These are phyloP conservation scores for Cyclotella cryptica DNA, from an alignment of 108 stramenopile species.

Conservation along the genomic window DNA sequence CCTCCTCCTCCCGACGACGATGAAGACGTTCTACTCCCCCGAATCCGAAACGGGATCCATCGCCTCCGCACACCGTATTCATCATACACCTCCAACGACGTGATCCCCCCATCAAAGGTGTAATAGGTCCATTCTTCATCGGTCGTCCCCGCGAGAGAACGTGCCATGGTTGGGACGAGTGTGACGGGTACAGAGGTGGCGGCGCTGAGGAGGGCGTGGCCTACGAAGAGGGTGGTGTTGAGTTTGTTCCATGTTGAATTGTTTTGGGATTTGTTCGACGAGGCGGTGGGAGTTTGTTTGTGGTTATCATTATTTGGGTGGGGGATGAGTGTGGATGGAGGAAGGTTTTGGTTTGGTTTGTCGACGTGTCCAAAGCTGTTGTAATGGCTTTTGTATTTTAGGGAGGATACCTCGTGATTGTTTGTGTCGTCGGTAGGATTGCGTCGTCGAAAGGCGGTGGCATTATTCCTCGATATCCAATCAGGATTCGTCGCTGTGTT, in stretches of 20 bases:
- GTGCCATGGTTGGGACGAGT: slow-evolving; percentile 68
- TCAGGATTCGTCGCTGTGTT: not conserved
- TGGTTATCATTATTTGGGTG: too few species aligned
- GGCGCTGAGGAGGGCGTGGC: slow-evolving; percentile 63
- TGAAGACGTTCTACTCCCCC: slow-evolving; percentile 31
- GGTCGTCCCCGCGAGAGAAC: slow-evolving; percentile 35
- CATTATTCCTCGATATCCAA: not conserved
- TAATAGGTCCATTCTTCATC: slow-evolving; percentile 37
- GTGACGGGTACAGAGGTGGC: slow-evolving; percentile 70
- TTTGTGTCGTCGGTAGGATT: not conserved
- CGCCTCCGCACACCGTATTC: slow-evolving; percentile 40
- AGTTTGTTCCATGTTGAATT: slow-evolving; percentile 65
- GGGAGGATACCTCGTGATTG: not conserved
- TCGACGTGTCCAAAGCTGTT: slow-evolving; percentile 13
- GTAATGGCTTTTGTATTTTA: too few species aligned
- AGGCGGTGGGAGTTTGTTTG: too few species aligned
- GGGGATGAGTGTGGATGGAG: too few species aligned
- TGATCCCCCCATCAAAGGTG: slow-evolving; percentile 25
- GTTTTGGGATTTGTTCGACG: too few species aligned
- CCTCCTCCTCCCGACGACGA: too few species aligned
- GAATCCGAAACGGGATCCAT: slow-evolving; percentile 48
- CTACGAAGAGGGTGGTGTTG: slow-evolving; percentile 67
- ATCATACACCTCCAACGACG: slow-evolving; percentile 49
- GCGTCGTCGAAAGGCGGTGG: slow-evolving; percentile 1
- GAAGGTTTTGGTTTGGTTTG: slow-evolving; percentile 8